phyloP scores from a whole-genome alignment of 345 rosid genomes.

The Lenwebbia sp. region DNA sequence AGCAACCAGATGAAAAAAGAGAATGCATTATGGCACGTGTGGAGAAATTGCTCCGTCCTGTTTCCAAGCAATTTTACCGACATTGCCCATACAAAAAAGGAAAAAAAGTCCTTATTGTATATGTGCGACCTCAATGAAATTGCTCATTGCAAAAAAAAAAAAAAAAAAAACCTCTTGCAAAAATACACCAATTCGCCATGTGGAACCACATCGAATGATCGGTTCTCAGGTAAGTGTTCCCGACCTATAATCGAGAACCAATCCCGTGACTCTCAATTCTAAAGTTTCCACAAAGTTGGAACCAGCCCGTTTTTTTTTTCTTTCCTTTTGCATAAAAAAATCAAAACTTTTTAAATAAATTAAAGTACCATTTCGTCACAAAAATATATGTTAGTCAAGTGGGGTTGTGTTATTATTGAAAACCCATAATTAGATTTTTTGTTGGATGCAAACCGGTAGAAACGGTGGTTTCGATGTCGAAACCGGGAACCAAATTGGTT shows the following conservation, averaged over 20 bases:
- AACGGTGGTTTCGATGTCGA: not conserved
- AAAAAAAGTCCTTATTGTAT: not conserved
- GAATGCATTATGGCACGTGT: not conserved
- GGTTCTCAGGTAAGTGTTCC: fast-evolving
- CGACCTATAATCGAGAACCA: fast-evolving
- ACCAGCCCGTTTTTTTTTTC: not conserved
- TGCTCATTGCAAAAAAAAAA: not conserved
- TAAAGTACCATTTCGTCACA: not conserved
- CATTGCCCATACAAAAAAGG: not conserved
- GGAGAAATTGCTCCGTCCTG: not conserved
- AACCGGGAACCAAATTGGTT: not conserved
- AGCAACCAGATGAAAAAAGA: not conserved
- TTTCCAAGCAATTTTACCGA: not conserved
- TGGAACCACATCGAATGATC: not conserved
- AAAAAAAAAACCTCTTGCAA: too few relatives aligned
- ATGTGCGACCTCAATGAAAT: not conserved
- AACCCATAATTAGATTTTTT: too few relatives aligned
- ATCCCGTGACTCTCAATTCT: not conserved
- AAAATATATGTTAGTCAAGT: fast-evolving
- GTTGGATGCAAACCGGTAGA: not conserved
- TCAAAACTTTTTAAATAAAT: not conserved
- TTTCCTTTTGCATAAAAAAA: not conserved
- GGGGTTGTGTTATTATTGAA: fast-evolving
- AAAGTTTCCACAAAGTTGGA: too few relatives aligned
- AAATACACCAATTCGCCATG: not conserved